Evolutionary conservation across 495 filamentous ascomycete genomes (phyloP), one percentile per base, ranked within the genome.

Genomic region (Tetracladium setigerum): DNA sequence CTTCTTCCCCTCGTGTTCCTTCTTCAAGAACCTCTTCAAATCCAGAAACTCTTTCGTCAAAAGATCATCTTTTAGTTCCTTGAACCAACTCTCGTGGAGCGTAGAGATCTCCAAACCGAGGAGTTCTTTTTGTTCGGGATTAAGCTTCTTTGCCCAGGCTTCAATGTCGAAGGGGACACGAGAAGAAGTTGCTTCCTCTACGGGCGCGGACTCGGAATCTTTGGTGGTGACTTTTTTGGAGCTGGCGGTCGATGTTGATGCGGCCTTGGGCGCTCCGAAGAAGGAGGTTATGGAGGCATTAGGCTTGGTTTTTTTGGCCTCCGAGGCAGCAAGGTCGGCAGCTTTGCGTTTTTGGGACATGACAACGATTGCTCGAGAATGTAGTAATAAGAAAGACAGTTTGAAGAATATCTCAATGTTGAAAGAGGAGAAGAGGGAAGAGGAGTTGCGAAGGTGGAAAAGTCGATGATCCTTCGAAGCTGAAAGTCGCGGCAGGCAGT

Each of bases 31-130:
- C 14, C 78, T 69, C 71, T 98, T 98, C 51, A 98, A 65, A 10
- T 81, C 78, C 24, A 97, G 68, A 57, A 98, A 98, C 38, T 88
- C 82, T 10, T 75, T 74, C 40, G 71, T 84, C 1, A 80, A 60
- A 15, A 97, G 62, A 57, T 95, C 89, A 44, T 92, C 86, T 59
- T 89, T 90, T 37, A 98, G 73, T 44, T 84, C 81, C 30, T 78
- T 79, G 39, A 98, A 71, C 92, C 92, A 98, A 66, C 80, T 89
- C 34, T 88, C 86, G 57, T 97, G 74, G 54, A 98, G 68, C 0
- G 89, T 95, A 33, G 91, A 77, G 57, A 97, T 95, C 65, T 98
- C 92, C 24, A 98, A 73, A 49, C 84, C 69, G 32, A 98, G 72
- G 19, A 97, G 68, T 14, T 81, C 73, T 58, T 81, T 86, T 63